Conservation (phyloP, 305 asterid species). For the Coffea humblotiana region DNA sequence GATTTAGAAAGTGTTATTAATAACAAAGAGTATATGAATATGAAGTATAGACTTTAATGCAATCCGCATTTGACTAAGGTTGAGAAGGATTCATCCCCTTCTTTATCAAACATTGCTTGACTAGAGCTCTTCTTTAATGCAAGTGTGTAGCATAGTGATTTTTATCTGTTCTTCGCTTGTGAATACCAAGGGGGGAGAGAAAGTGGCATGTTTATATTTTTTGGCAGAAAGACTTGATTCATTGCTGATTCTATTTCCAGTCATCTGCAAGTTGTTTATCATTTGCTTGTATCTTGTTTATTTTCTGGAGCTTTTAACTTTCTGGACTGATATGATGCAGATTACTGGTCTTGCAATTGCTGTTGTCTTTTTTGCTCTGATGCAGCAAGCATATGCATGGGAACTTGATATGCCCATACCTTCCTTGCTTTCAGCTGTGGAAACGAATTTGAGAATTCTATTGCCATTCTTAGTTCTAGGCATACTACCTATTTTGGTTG, state of each 20-base stretch:
- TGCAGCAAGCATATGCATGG: conserved; percentile 93
- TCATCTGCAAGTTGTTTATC: neutral
- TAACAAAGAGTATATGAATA: neutral
- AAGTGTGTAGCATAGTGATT: neutral
- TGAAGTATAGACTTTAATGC: neutral
- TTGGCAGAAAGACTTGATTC: neutral
- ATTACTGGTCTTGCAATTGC: conserved; percentile 79
- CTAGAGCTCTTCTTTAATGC: neutral
- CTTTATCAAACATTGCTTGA: neutral
- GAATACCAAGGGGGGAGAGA: neutral
- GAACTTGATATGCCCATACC: conserved; percentile 85
- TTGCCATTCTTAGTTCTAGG: conserved; percentile 60
- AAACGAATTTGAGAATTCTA: conserved; percentile 78
- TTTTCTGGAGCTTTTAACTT: neutral
- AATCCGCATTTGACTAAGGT: neutral
- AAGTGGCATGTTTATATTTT: neutral
- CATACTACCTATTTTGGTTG: conserved; percentile 54
- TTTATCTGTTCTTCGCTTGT: neutral
- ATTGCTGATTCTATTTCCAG: neutral
- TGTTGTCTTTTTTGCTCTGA: conserved; percentile 82
- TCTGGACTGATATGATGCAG: conserved; percentile 55
- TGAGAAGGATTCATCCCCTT: neutral
- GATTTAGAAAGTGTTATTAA: neutral
- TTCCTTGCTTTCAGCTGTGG: conserved; percentile 83
- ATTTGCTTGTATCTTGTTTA: conserved; percentile 9